These are phyloP conservation scores for Fusarium phyllophilum DNA, from an alignment of 2,329 filamentous ascomycete species.

Conservation along the genomic window DNA sequence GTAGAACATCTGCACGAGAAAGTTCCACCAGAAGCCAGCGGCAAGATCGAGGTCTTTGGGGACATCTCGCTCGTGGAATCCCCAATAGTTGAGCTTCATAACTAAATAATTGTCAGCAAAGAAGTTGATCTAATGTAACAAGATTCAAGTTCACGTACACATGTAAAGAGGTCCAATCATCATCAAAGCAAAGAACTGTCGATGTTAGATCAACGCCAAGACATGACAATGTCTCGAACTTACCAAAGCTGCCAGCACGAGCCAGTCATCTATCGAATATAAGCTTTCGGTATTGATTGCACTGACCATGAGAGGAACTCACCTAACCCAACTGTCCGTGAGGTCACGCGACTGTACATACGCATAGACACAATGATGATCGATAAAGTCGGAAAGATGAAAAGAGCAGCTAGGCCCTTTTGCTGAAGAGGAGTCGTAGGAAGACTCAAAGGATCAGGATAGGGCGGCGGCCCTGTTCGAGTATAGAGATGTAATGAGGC, in stretches of 20 bases:
- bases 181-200: conserved; percentile 27
- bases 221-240: not conserved
- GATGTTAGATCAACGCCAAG: not conserved
- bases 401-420: conserved; percentile 45
- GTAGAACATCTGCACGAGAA: conserved; percentile 54
- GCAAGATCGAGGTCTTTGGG: conserved; percentile 34
- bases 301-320: not conserved
- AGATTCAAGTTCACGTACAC: conserved; percentile 4
- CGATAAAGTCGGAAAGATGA: conserved; percentile 47
- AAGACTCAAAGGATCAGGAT: conserved; percentile 43
- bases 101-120: not conserved
- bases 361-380: conserved; percentile 42
- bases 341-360: conserved; percentile 43
- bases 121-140: accelerated
- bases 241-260: conserved; percentile 24
- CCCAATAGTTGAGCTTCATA: conserved; percentile 50
- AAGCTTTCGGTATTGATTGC: not conserved
- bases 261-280: conserved; percentile 20
- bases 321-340: conserved; percentile 43
- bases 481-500: conserved; percentile 5
- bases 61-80: conserved; percentile 40
- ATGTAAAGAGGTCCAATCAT: conserved; percentile 32
- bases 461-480: conserved; percentile 31
- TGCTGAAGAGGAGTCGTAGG: conserved; percentile 49
- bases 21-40: conserved; percentile 49